Conservation (phyloP, 176 grass and related monocot genomes). For the Rhipidocladum racemiflorum region DNA sequence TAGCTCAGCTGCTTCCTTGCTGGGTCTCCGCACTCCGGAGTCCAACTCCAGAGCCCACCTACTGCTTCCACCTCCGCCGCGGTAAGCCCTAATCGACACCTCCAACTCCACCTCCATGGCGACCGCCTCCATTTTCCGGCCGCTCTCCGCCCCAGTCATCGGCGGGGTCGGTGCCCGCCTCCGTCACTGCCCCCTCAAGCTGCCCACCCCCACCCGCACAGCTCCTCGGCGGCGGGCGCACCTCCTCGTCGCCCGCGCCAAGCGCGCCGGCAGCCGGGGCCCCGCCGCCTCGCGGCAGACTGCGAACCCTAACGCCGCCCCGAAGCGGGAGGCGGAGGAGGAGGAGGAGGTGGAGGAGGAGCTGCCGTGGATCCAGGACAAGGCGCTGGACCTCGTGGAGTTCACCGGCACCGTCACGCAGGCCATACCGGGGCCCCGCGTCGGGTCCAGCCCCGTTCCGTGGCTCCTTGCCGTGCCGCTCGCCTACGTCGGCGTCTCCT, state of each 20-base stretch:
- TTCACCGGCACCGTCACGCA: slow-evolving; percentile 94
- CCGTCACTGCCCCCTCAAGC: not conserved
- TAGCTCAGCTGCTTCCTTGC: not conserved
- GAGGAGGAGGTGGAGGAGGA: slow-evolving; percentile 91
- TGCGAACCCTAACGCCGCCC: slow-evolving; percentile 29
- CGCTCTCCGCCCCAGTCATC: slow-evolving; percentile 32
- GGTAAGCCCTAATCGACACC: not conserved
- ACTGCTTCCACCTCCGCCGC: slow-evolving; percentile 35
- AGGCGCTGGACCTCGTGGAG: slow-evolving; percentile 94
- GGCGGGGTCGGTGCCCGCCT: not conserved
- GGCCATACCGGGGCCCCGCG: slow-evolving; percentile 82
- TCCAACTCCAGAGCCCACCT: not conserved
- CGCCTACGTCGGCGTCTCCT: slow-evolving; percentile 66
- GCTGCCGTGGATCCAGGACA: slow-evolving; percentile 97
- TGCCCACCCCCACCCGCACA: not conserved
- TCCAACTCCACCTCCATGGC: slow-evolving; percentile 39
- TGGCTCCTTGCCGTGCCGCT: slow-evolving; percentile 81
- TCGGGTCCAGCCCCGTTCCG: slow-evolving; percentile 67
- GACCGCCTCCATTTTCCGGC: slow-evolving; percentile 44
- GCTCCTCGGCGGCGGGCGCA: slow-evolving; percentile 21
- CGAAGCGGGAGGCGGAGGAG: slow-evolving; percentile 35
- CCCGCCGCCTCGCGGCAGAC: slow-evolving; percentile 34
- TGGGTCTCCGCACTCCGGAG: not conserved
- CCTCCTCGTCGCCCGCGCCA: slow-evolving; percentile 45
- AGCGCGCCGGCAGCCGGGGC: slow-evolving; percentile 20